Conservation (phyloP, 129 eudicot genomes). For the Escallonia herrerae region DNA sequence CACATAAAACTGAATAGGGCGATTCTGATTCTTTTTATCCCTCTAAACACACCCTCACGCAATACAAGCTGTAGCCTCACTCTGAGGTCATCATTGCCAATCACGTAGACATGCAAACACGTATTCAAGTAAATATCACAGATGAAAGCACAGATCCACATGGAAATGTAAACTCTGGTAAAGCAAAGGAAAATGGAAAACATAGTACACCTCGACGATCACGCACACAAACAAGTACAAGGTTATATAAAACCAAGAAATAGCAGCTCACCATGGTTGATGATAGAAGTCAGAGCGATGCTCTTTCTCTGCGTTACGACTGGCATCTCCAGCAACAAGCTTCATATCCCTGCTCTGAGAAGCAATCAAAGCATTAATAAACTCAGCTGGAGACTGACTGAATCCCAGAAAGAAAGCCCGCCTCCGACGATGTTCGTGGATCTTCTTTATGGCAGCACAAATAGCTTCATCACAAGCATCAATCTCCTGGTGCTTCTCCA, state of each 20-base stretch:
- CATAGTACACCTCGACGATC: too few relatives aligned
- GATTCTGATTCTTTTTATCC: too few relatives aligned
- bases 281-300: conserved; percentile 63
- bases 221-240: too few relatives aligned
- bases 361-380: conserved; percentile 58
- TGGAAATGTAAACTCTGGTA: too few relatives aligned
- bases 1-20: too few relatives aligned
- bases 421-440: conserved; percentile 73
- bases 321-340: conserved; percentile 66
- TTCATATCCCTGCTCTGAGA: conserved; percentile 91
- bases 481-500: conserved; percentile 67
- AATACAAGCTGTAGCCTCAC: too few relatives aligned
- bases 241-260: neutral
- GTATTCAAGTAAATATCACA: neutral
- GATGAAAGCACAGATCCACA: too few relatives aligned
- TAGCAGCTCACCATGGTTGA: conserved; percentile 69
- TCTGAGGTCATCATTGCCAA: too few relatives aligned
- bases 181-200: too few relatives aligned
- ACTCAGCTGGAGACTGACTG: conserved; percentile 92
- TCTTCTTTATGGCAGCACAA: conserved; percentile 68
- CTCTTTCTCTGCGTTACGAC: conserved; percentile 60
- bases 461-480: conserved; percentile 80
- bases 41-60: too few relatives aligned
- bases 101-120: too few relatives aligned
- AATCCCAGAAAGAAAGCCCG: conserved; percentile 92